Conservation (phyloP, 2,329 filamentous ascomycete genomes). For the Fusarium sarcochroum region DNA sequence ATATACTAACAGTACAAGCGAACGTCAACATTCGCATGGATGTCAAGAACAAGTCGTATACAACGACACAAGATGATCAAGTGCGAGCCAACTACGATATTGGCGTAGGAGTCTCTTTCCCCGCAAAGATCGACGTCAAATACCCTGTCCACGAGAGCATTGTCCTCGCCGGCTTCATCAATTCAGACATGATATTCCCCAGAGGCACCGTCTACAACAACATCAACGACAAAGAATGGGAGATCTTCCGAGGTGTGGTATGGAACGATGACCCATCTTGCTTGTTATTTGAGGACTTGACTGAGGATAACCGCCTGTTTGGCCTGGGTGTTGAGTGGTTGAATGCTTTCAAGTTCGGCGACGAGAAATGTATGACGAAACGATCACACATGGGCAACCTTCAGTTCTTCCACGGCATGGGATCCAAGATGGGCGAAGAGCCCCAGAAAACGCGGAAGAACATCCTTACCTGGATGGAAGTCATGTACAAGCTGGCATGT, state of each 20-base stretch:
- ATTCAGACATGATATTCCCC: conserved; percentile 28
- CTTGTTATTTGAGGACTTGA: conserved; percentile 20
- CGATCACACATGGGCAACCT: conserved; percentile 37
- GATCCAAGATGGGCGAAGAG: conserved; percentile 16
- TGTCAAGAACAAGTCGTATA: not conserved
- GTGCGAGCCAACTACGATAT: conserved; percentile 23
- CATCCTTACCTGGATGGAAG: conserved; percentile 28
- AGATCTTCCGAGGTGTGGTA: conserved; percentile 30
- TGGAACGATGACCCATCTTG: conserved; percentile 41
- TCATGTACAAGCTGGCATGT: conserved; percentile 39
- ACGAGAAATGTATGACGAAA: conserved; percentile 33
- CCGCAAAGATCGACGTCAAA: conserved; percentile 20
- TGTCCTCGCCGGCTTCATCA: conserved; percentile 30
- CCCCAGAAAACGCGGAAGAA: conserved; percentile 18
- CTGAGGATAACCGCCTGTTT: conserved; percentile 26
- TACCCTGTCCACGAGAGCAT: conserved; percentile 34
- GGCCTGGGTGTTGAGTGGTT: conserved; percentile 24
- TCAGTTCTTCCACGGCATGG: conserved; percentile 38
- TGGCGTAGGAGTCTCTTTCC: conserved; percentile 21
- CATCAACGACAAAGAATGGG: conserved; percentile 35
- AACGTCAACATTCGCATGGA: conserved; percentile 27
- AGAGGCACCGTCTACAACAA: conserved; percentile 38
- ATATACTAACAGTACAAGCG: conserved; percentile 1
- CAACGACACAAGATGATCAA: not conserved
- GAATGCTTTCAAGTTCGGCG: conserved; percentile 27